These are phyloP conservation scores for Nadsonia commutata DNA, from an alignment of 1,139 yeast genomes.

Conservation along the genomic window DNA sequence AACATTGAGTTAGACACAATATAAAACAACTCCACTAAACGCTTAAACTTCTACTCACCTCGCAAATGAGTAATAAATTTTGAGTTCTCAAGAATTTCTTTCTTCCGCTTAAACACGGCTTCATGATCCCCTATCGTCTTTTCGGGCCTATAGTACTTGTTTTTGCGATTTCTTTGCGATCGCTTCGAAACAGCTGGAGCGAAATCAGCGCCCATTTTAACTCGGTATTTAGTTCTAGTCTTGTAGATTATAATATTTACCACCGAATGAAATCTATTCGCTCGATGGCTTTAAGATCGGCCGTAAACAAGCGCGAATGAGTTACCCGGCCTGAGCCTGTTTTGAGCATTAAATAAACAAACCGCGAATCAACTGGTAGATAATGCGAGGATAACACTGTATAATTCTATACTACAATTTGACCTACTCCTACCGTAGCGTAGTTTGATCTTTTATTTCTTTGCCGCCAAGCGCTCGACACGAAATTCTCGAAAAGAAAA, in stretches of 20 bases:
- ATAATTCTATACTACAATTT: too few relatives aligned
- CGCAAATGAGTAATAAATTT: conserved; percentile 6
- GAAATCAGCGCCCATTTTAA: conserved; percentile 3
- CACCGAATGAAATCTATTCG: background rate
- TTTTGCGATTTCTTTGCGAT: conserved; percentile 5
- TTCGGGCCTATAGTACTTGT: conserved; percentile 9
- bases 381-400: too few relatives aligned
- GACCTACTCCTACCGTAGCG: too few relatives aligned
- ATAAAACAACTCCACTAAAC: too few relatives aligned
- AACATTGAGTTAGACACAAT: too few relatives aligned
- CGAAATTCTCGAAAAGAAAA: background rate
- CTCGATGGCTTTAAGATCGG: too few relatives aligned
- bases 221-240: background rate
- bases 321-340: too few relatives aligned
- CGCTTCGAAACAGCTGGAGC: conserved; percentile 4
- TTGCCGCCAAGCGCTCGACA: background rate
- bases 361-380: too few relatives aligned
- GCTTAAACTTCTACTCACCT: conserved; percentile 1
- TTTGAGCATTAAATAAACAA: too few relatives aligned
- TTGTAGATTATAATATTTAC: background rate
- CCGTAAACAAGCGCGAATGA: too few relatives aligned
- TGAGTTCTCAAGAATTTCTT: conserved; percentile 8
- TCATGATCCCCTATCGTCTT: conserved; percentile 15
- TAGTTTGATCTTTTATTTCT: too few relatives aligned
- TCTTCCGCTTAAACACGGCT: conserved; percentile 6